phyloP scores from a whole-genome alignment of 768 basidiomycete species.

The Scleroderma bovista region DNA sequence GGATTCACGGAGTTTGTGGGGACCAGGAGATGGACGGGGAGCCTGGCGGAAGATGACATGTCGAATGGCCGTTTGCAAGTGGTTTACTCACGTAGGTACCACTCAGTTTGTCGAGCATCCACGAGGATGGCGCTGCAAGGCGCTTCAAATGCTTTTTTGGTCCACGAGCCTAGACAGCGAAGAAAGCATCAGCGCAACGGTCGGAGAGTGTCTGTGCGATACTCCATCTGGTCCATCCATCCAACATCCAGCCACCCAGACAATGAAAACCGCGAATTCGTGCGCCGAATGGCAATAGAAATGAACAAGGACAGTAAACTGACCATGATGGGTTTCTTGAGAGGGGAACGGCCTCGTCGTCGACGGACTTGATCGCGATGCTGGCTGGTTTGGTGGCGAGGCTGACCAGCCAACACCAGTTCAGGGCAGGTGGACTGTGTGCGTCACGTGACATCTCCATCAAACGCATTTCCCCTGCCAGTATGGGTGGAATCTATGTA shows the following conservation, averaged over 20 bases:
- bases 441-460: constrained; percentile 18
- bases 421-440: constrained; percentile 19
- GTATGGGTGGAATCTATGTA: too few relatives aligned
- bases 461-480: too few relatives aligned
- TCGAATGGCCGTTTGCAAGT: too few relatives aligned
- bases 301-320: constrained; percentile 15
- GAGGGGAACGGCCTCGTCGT: constrained; percentile 11
- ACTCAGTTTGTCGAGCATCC: constrained; percentile 99
- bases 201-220: background rate
- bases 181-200: constrained; percentile 7
- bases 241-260: constrained; percentile 25
- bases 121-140: constrained; percentile 93
- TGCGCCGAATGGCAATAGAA: background rate
- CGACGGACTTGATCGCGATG: constrained; percentile 21
- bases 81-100: constrained; percentile 75
- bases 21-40: constrained; percentile 95
- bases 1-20: constrained; percentile 98
- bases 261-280: background rate
- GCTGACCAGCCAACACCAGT: background rate
- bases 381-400: constrained; percentile 1
- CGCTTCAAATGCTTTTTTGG: constrained; percentile 99
- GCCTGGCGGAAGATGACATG: constrained; percentile 45
- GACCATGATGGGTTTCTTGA: constrained; percentile 30
- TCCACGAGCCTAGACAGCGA: constrained; percentile 74
- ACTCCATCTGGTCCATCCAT: constrained; percentile 16